These are phyloP conservation scores for Rubus parviflorus DNA, from an alignment of 306 rosid species.

Conservation along the genomic window DNA sequence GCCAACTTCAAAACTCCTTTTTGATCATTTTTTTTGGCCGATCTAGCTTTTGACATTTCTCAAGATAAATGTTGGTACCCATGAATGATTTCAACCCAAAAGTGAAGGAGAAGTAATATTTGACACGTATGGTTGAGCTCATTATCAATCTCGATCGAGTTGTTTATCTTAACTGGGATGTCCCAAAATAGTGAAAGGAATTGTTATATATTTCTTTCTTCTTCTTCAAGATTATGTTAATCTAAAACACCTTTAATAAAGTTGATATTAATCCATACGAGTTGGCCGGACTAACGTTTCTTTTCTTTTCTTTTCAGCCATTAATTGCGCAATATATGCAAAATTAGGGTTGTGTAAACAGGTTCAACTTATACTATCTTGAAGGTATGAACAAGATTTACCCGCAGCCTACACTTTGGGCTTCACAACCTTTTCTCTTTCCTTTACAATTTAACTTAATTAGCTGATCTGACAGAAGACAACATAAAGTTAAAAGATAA, in stretches of 20 bases:
- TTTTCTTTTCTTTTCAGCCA: neutral
- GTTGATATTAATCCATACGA: conserved; percentile 24
- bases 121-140: conserved; percentile 32
- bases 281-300: neutral
- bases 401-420: neutral
- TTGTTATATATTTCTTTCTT: too few relatives aligned
- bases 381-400: neutral
- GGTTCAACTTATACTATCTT: neutral
- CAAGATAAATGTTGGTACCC: neutral
- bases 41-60: neutral
- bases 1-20: conserved; percentile 21
- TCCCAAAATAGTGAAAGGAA: conserved; percentile 24
- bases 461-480: too few relatives aligned
- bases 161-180: conserved; percentile 33
- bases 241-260: conserved; percentile 36
- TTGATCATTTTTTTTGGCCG: neutral
- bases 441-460: too few relatives aligned
- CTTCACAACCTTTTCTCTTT: too few relatives aligned
- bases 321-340: neutral
- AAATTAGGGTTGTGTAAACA: neutral
- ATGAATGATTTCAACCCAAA: conserved; percentile 37
- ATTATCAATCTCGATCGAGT: conserved; percentile 12
- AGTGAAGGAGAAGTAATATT: conserved; percentile 23
- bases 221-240: conserved; percentile 40
- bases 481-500: too few relatives aligned